Evolutionary conservation across 2,329 filamentous ascomycete species (phyloP).

Genomic region (Alternaria longipes): DNA sequence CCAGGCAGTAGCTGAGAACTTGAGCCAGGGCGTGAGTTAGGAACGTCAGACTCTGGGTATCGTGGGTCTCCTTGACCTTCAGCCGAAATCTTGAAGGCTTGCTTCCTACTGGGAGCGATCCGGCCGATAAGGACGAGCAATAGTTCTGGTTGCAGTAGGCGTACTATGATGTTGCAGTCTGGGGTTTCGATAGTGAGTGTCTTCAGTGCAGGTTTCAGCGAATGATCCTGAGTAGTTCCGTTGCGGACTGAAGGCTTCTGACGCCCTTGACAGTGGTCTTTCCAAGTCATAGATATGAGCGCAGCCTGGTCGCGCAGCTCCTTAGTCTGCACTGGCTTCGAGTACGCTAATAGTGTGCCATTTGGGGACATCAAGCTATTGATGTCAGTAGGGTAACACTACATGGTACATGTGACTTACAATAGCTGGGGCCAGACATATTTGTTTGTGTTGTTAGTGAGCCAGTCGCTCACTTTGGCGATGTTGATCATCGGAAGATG

Average conservation of each 20-base stretch:
- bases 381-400: slow-evolving; percentile 15
- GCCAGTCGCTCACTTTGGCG: slow-evolving; percentile 55
- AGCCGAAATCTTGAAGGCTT: slow-evolving; percentile 54
- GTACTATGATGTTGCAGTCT: slow-evolving; percentile 57
- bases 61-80: slow-evolving; percentile 54
- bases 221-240: slow-evolving; percentile 14
- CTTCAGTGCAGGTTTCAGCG: slow-evolving; percentile 44
- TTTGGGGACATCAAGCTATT: slow-evolving; percentile 60
- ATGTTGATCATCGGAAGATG: slow-evolving; percentile 54
- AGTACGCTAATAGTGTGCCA: slow-evolving; percentile 61
- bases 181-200: slow-evolving; percentile 59
- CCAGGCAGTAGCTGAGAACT: slow-evolving; percentile 15
- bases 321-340: slow-evolving; percentile 58
- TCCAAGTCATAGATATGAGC: slow-evolving; percentile 60
- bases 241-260: slow-evolving; percentile 22
- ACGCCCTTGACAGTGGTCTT: slow-evolving; percentile 51
- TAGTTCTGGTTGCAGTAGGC: slow-evolving; percentile 57
- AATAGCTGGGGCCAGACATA: slow-evolving; percentile 57
- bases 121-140: slow-evolving; percentile 60
- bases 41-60: slow-evolving; percentile 43
- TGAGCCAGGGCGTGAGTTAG: slow-evolving; percentile 15
- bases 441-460: slow-evolving; percentile 56
- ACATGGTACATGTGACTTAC: slow-evolving; percentile 37
- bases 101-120: slow-evolving; percentile 54
- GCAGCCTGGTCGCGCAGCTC: slow-evolving; percentile 61